Evolutionary conservation across 495 filamentous ascomycete genomes (phyloP), one percentile per base, ranked within the genome.

Genomic region (Massariosphaeria phaeospora): DNA sequence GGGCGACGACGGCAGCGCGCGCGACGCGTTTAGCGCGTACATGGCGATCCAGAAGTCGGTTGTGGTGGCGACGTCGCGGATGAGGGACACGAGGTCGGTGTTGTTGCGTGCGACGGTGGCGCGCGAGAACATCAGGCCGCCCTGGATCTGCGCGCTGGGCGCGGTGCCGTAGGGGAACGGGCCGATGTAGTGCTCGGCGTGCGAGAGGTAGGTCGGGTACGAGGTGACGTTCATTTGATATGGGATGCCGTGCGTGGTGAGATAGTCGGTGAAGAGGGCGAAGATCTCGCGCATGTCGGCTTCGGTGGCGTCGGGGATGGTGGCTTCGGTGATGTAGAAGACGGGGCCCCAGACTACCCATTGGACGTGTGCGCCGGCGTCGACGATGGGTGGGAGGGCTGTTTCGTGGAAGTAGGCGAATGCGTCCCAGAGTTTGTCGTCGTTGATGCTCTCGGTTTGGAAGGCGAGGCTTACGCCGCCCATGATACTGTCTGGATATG

Each of bases 211-310:
- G 17, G n/a, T 55, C 17, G 52, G 41, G 18, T 38, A 33, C 6
- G 21, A 26, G 18, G 52, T 46, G 17, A 55, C 41, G 23, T 47
- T 47, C n/a, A 55, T 4, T 26, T 55, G 52, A 31, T 46, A 55
- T 2, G 41, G 31, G 23, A 55, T 42, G 4, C 15, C 13, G 5
- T 36, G 5, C 2, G 27, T 18, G 24, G 18, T 17, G 6, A 55
- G 42, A 20, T 47, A 47, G n/a, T 35, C 31, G 3, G 52, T 55
- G 21, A 46, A 52, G 1, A 38, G 55, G 1, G 40, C 23, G 9
- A 58, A 17, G 2, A 52, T 7, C 6, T 5, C 15, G 18, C 48
- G 29, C 3, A 52, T 26, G 6, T 45, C 26, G 24, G 11, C 6
- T 44, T 45, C 39, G 24, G 55, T 58, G 1, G n/a, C 44, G 15